Evolutionary conservation across 805 yeast species (phyloP).

Genomic region (Nakazawaea molendinolei): DNA sequence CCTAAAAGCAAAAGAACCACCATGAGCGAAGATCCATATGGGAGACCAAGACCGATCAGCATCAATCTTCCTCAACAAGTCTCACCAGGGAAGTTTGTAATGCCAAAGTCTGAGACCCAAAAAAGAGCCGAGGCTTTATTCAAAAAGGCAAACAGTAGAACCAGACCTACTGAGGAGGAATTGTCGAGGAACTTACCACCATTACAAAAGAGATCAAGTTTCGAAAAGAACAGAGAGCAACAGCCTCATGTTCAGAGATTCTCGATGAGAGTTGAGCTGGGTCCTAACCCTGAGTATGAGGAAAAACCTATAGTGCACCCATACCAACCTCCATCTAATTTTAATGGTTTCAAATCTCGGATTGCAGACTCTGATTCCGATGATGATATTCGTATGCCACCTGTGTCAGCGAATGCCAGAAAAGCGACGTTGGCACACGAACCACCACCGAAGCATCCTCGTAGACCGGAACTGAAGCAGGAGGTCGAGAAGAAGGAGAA

Average conservation of each 20-base stretch:
- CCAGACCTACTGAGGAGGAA: constrained; percentile 15
- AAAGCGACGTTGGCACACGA: too few species aligned
- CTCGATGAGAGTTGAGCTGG: constrained; percentile 7
- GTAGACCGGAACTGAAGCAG: constrained; percentile 9
- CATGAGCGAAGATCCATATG: constrained; percentile 31
- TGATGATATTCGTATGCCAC: constrained; percentile 30
- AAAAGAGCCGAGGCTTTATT: constrained; percentile 47
- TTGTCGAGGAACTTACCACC: constrained; percentile 28
- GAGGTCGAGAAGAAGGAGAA: constrained; percentile 17
- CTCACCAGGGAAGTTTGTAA: constrained; percentile 12
- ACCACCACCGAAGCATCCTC: constrained; percentile 14
- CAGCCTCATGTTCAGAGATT: constrained; percentile 16
- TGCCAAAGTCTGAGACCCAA: constrained; percentile 18
- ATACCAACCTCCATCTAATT: constrained; percentile 10
- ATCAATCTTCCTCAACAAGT: constrained; percentile 10
- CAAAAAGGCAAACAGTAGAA: constrained; percentile 39
- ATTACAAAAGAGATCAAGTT: constrained; percentile 45
- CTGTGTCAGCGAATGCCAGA: too few species aligned
- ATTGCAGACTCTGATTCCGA: constrained; percentile 64
- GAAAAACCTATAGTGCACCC: constrained; percentile 19
- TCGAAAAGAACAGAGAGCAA: constrained; percentile 34
- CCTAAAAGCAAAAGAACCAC: constrained; percentile 18
- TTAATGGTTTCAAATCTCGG: constrained; percentile 39
- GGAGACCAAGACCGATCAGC: constrained; percentile 22
- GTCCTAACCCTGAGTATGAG: constrained; percentile 14